Conservation (phyloP, 768 basidiomycete species). For the Amanita polypyramis region DNA sequence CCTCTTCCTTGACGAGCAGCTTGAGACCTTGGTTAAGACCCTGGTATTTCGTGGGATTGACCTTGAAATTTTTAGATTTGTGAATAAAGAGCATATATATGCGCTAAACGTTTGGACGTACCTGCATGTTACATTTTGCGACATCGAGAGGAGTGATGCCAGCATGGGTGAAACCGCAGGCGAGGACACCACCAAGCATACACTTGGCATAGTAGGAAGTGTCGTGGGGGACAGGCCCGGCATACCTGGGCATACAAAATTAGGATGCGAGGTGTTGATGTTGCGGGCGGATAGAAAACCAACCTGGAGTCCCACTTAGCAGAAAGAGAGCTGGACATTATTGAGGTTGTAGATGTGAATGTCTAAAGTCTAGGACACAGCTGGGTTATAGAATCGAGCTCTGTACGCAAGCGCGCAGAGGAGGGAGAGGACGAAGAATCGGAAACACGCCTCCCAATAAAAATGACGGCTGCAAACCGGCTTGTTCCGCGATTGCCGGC, state of each 20-base stretch:
- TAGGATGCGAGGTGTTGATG: conserved; percentile 5
- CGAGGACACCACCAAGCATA: conserved; percentile 80
- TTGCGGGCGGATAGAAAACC: conserved; percentile 1
- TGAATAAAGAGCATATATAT: neutral
- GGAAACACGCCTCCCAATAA: conserved; percentile 17
- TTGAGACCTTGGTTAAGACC: conserved; percentile 53
- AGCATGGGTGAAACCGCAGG: conserved; percentile 83
- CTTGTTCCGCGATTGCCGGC: conserved; percentile 28
- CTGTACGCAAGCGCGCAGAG: conserved; percentile 13
- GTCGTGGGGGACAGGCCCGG: conserved; percentile 72
- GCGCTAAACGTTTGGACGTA: conserved; percentile 18
- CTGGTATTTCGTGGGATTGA: conserved; percentile 66
- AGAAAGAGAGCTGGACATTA: conserved; percentile 40
- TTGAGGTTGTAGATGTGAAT: conserved; percentile 18
- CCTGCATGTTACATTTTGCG: conserved; percentile 91
- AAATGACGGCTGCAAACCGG: conserved; percentile 19
- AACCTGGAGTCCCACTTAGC: conserved; percentile 75
- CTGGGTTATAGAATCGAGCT: too few relatives aligned
- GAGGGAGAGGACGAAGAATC: conserved; percentile 9
- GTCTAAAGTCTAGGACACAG: conserved; percentile 11
- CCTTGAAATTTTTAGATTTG: conserved; percentile 28
- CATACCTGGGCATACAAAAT: conserved; percentile 28
- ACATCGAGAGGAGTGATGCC: conserved; percentile 84
- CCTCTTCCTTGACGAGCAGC: conserved; percentile 69
- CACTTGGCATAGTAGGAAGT: conserved; percentile 71